Conservation (phyloP, 2,329 filamentous ascomycete genomes). For the Periconia sp. region DNA sequence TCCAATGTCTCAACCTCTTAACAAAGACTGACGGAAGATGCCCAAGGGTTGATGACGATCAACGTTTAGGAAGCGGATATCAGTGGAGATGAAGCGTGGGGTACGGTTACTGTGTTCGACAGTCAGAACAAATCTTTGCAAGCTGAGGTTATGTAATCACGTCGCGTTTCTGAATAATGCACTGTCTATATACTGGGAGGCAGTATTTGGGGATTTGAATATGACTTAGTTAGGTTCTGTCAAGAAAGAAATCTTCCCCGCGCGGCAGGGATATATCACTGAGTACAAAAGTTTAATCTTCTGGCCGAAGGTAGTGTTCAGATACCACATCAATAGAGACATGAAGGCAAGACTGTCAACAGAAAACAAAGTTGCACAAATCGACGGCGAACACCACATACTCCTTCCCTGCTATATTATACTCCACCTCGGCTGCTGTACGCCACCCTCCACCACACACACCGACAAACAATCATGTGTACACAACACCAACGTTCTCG, state of each 20-base stretch:
- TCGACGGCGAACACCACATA: not conserved
- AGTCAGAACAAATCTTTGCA: too few relatives aligned
- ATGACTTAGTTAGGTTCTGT: too few relatives aligned
- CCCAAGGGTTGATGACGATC: not conserved
- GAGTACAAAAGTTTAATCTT: not conserved
- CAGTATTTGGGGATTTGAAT: too few relatives aligned
- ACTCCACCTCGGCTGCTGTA: too few relatives aligned
- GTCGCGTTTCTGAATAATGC: too few relatives aligned
- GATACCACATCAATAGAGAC: not conserved
- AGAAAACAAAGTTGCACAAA: not conserved
- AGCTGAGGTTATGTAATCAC: too few relatives aligned
- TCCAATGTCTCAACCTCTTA: conserved; percentile 14
- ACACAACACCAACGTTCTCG: too few relatives aligned
- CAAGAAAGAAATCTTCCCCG: too few relatives aligned
- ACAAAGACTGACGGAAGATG: conserved; percentile 8
- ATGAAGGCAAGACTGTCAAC: not conserved
- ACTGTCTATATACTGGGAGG: too few relatives aligned
- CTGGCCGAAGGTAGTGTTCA: not conserved
- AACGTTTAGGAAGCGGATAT: not conserved
- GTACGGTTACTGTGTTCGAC: not conserved
- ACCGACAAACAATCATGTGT: too few relatives aligned
- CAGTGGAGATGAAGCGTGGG: not conserved
- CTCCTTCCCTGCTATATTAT: not conserved
- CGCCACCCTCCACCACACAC: too few relatives aligned
- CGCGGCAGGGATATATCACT: not conserved